Conservation (phyloP, 306 rosid species). For the Datisca glomerata region DNA sequence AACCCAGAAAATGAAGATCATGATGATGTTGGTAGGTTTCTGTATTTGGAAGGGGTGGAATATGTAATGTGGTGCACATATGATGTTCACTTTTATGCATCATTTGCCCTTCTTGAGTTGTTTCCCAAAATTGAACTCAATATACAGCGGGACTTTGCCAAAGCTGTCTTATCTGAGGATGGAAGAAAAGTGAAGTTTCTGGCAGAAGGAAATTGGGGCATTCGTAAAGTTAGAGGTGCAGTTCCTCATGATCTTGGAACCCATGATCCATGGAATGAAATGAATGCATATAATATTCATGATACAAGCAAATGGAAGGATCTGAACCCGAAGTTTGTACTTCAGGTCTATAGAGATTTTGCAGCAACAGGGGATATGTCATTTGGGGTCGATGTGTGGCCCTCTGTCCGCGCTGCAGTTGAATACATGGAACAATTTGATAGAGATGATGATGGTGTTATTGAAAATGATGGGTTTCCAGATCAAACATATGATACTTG, state of each 20-base stretch:
- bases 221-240: slow-evolving; percentile 95
- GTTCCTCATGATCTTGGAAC: slow-evolving; percentile 96
- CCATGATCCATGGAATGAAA: slow-evolving; percentile 94
- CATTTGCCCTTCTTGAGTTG: slow-evolving; percentile 93
- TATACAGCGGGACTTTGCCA: slow-evolving; percentile 91
- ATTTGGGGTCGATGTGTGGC: slow-evolving; percentile 98
- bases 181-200: slow-evolving; percentile 86
- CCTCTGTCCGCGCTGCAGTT: slow-evolving; percentile 92
- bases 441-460: slow-evolving; percentile 73
- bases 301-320: slow-evolving; percentile 97
- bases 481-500: slow-evolving; percentile 97
- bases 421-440: slow-evolving; percentile 93
- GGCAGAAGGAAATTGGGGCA: slow-evolving; percentile 91
- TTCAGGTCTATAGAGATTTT: slow-evolving; percentile 88
- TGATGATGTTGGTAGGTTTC: slow-evolving; percentile 86
- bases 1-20: slow-evolving; percentile 27
- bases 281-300: slow-evolving; percentile 96
- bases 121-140: slow-evolving; percentile 89
- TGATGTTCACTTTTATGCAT: slow-evolving; percentile 97
- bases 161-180: slow-evolving; percentile 89
- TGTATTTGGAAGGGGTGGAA: slow-evolving; percentile 96
- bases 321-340: slow-evolving; percentile 92
- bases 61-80: slow-evolving; percentile 98
- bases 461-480: slow-evolving; percentile 95
- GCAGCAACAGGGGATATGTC: slow-evolving; percentile 84